A percentile compares a stretch with the other conserved stretches of the same genome.
These are phyloP conservation scores for Orychophragmus violaceus DNA, from an alignment of 345 rosid genomes.

Conservation along the genomic window DNA sequence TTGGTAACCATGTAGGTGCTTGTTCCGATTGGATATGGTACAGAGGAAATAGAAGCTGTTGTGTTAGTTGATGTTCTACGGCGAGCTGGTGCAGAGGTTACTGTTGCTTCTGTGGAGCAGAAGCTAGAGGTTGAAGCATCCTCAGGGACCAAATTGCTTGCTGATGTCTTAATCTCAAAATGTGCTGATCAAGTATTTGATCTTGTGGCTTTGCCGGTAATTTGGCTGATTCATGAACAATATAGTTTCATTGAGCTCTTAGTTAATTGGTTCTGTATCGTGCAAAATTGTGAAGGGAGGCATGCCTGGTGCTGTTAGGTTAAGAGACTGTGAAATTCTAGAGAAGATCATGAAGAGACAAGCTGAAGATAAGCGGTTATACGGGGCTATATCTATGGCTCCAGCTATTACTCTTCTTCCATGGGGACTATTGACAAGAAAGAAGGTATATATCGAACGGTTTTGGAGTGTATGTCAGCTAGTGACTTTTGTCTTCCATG, in stretches of 20 bases:
- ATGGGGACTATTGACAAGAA: conserved; percentile 82
- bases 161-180: conserved; percentile 61
- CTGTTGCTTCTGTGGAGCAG: conserved; percentile 79
- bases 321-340: conserved; percentile 71
- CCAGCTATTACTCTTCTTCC: conserved; percentile 94
- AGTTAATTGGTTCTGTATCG: background rate
- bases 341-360: conserved; percentile 66
- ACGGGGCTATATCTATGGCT: conserved; percentile 89
- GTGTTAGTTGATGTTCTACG: conserved; percentile 67
- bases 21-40: conserved; percentile 82
- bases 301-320: conserved; percentile 89
- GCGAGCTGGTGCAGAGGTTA: conserved; percentile 88
- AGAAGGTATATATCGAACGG: conserved; percentile 44
- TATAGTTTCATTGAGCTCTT: background rate
- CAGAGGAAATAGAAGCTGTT: conserved; percentile 95
- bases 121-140: conserved; percentile 78
- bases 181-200: conserved; percentile 63
- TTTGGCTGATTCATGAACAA: conserved; percentile 19
- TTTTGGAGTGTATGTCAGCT: background rate
- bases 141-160: conserved; percentile 63
- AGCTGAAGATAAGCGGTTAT: conserved; percentile 63
- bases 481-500: conserved; percentile 1
- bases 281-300: conserved; percentile 61
- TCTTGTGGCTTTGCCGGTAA: conserved; percentile 85
- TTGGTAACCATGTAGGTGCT: conserved; percentile 46